Evolutionary conservation across 2,329 filamentous ascomycete genomes (phyloP).

Genomic region (Nigrograna mackinnonii): DNA sequence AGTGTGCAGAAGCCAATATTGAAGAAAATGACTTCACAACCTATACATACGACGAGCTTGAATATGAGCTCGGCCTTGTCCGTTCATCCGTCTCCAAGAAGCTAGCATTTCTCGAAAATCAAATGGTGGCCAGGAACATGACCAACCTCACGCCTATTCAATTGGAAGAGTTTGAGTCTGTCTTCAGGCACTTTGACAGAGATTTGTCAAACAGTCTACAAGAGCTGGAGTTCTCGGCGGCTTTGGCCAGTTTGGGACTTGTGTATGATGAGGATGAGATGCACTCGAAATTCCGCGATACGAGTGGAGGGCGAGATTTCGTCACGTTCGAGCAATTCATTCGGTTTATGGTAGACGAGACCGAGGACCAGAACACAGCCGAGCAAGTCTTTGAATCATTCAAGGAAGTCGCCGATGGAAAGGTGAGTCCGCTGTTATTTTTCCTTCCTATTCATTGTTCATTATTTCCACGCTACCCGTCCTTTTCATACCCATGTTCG

Average conservation of each 20-base stretch:
- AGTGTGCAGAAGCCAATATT: slow-evolving; percentile 95
- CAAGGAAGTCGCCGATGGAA: slow-evolving; percentile 95
- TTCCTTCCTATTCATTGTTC: background rate
- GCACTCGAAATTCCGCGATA: slow-evolving; percentile 91
- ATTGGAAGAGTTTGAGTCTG: slow-evolving; percentile 96
- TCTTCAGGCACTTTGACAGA: slow-evolving; percentile 96
- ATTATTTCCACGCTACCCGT: background rate
- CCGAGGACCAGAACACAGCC: slow-evolving; percentile 97
- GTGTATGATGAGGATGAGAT: slow-evolving; percentile 98
- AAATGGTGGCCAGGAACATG: slow-evolving; percentile 98
- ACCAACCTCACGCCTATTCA: slow-evolving; percentile 98
- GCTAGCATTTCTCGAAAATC: slow-evolving; percentile 93
- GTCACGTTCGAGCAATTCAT: slow-evolving; percentile 99
- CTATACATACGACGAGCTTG: slow-evolving; percentile 95
- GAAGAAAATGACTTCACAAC: slow-evolving; percentile 99
- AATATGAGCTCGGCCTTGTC: slow-evolving; percentile 90
- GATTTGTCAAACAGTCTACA: slow-evolving; percentile 87
- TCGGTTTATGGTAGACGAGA: slow-evolving; percentile 98
- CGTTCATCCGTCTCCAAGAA: slow-evolving; percentile 95
- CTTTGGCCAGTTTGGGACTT: slow-evolving; percentile 88
- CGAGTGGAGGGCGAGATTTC: slow-evolving; percentile 75
- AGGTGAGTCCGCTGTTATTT: slow-evolving; percentile 60
- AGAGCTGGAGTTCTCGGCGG: slow-evolving; percentile 94
- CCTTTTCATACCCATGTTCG: too few relatives aligned
- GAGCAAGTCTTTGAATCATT: slow-evolving; percentile 99